These are phyloP conservation scores for Blepharisma stoltei DNA, from an alignment of 73 alveolate genomes.

Conservation along the genomic window DNA sequence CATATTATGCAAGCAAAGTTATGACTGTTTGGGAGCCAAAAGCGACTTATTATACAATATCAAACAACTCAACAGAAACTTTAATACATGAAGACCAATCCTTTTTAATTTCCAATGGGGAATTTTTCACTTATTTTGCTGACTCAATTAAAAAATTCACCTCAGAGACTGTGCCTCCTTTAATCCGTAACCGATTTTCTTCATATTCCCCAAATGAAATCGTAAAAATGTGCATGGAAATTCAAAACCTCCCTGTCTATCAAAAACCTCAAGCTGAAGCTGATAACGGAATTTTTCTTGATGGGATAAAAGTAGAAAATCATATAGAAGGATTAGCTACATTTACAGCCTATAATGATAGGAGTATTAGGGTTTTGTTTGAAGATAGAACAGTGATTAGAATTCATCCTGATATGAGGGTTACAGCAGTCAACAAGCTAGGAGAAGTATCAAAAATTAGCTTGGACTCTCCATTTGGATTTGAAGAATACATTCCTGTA, in stretches of 20 bases:
- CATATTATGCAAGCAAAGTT: not conserved
- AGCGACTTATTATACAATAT: not conserved
- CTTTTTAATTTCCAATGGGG: not conserved
- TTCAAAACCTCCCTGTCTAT: not conserved
- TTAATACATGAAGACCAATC: conserved; percentile 6
- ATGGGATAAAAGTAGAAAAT: conserved; percentile 15
- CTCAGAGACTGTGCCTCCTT: not conserved
- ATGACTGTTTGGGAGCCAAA: not conserved
- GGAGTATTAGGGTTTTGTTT: conserved; percentile 11
- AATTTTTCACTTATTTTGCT: not conserved
- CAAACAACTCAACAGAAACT: not conserved
- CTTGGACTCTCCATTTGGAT: conserved; percentile 5
- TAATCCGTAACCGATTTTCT: not conserved
- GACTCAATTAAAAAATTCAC: conserved; percentile 13
- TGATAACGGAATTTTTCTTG: not conserved
- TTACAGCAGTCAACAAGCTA: not conserved
- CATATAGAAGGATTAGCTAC: not conserved
- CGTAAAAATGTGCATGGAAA: not conserved
- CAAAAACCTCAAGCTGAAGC: not conserved
- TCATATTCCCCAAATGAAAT: not conserved
- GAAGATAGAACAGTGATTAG: conserved; percentile 17
- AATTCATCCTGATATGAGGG: not conserved
- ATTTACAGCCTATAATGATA: conserved; percentile 25
- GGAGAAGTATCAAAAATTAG: not conserved
- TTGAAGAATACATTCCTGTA: conserved; percentile 18